A percentile compares a stretch with the other conserved stretches of the same genome.
These are phyloP conservation scores for Psilocybe subaeruginosa DNA, from an alignment of 768 basidiomycete genomes.

Conservation along the genomic window DNA sequence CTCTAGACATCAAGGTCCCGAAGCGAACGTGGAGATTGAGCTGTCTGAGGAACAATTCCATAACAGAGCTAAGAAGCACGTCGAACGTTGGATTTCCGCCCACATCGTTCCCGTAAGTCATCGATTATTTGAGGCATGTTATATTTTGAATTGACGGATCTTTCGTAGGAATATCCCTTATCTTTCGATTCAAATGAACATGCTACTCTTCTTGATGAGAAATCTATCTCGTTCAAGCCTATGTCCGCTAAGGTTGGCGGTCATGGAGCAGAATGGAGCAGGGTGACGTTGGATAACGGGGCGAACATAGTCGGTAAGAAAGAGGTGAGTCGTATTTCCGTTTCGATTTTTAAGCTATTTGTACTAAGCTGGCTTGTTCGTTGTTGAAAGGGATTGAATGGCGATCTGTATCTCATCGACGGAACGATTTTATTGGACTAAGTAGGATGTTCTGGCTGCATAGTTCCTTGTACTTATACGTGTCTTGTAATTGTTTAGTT, in stretches of 20 bases:
- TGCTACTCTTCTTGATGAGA: constrained; percentile 60
- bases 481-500: background rate
- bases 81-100: constrained; percentile 79
- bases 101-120: constrained; percentile 78
- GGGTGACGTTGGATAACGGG: constrained; percentile 57
- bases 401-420: constrained; percentile 61
- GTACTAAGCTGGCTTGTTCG: background rate
- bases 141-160: background rate
- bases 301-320: constrained; percentile 60
- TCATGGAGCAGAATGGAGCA: constrained; percentile 56
- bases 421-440: constrained; percentile 43
- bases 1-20: constrained; percentile 64
- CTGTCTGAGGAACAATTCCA: constrained; percentile 74
- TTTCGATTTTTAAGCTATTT: background rate
- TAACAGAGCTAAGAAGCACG: constrained; percentile 59
- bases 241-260: constrained; percentile 32
- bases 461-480: background rate
- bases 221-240: constrained; percentile 56
- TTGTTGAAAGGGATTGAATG: constrained; percentile 49
- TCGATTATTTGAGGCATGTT: background rate
- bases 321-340: constrained; percentile 46
- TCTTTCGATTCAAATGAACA: constrained; percentile 47
- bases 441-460: background rate
- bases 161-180: constrained; percentile 56
- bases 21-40: constrained; percentile 45